These are phyloP conservation scores for Ajuga chamaepitys DNA, from an alignment of 257 asterid species.

Conservation along the genomic window DNA sequence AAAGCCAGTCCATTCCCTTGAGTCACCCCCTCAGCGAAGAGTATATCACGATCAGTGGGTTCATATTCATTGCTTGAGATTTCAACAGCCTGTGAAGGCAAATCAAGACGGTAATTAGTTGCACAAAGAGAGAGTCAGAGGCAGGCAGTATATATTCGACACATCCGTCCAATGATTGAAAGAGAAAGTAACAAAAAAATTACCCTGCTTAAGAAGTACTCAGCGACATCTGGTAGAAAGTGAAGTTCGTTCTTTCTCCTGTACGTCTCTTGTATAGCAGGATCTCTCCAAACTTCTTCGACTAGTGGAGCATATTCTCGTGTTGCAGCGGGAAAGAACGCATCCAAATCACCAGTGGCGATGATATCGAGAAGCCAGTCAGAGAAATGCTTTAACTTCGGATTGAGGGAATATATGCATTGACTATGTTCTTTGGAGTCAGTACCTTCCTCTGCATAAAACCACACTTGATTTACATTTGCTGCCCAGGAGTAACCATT, in stretches of 20 bases:
- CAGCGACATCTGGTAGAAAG: conserved; percentile 80
- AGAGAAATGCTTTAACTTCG: conserved; percentile 69
- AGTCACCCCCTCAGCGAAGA: conserved; percentile 80
- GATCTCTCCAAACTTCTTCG: conserved; percentile 86
- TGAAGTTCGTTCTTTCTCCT: conserved; percentile 74
- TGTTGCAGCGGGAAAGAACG: conserved; percentile 87
- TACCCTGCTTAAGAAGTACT: conserved; percentile 87
- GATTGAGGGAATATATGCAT: conserved; percentile 63
- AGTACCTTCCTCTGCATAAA: conserved; percentile 36
- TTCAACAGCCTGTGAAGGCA: conserved; percentile 65
- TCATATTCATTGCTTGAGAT: conserved; percentile 85
- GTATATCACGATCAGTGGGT: conserved; percentile 72
- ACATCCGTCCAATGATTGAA: neutral
- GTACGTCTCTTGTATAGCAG: conserved; percentile 77
- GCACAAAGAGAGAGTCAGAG: neutral
- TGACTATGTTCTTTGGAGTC: conserved; percentile 37
- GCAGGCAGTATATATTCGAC: neutral
- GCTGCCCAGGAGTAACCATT: neutral
- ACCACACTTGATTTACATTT: neutral
- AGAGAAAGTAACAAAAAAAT: neutral
- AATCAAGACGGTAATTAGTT: neutral
- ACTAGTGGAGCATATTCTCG: conserved; percentile 89
- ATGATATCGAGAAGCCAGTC: conserved; percentile 86
- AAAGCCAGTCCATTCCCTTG: conserved; percentile 82
- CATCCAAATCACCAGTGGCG: conserved; percentile 86